Evolutionary conservation across 2,329 filamentous ascomycete species (phyloP).

Genomic region (Stachybotrys elegans): DNA sequence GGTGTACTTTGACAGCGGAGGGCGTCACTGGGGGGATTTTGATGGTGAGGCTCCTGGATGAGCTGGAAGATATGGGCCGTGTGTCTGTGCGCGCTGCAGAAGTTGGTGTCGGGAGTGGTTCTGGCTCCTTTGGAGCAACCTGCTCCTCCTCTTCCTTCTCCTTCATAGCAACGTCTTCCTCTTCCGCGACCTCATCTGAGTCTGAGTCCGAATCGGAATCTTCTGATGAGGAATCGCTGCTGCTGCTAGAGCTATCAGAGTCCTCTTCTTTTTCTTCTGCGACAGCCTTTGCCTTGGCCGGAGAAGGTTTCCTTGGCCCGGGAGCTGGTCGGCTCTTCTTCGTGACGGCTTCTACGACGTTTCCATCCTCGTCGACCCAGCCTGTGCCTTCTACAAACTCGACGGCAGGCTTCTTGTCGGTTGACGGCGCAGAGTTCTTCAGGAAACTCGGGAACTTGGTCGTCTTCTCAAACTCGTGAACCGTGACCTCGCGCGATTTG

Average conservation of each 20-base stretch:
- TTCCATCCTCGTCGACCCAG: conserved; percentile 78
- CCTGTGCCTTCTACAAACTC: conserved; percentile 80
- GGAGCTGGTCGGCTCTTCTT: conserved; percentile 21
- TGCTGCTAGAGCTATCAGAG: conserved; percentile 19
- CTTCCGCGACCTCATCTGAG: conserved; percentile 12
- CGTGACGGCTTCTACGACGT: conserved; percentile 61
- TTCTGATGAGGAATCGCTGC: conserved; percentile 29
- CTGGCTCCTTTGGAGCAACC: conserved; percentile 3
- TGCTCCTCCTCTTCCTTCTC: conserved; percentile 12
- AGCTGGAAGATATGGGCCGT: conserved; percentile 46
- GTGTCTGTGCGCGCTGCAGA: conserved; percentile 24
- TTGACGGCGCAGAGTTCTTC: conserved; percentile 40
- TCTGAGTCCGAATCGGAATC: conserved; percentile 24
- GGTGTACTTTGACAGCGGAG: conserved; percentile 59
- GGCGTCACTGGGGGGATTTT: conserved; percentile 46
- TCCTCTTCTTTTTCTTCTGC: conserved; percentile 15
- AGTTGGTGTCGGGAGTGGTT: conserved; percentile 15
- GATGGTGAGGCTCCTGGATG: conserved; percentile 47
- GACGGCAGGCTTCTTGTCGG: conserved; percentile 30
- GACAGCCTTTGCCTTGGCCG: conserved; percentile 12
- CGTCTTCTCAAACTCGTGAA: conserved; percentile 89
- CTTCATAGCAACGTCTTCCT: conserved; percentile 8
- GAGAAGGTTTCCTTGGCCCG: conserved; percentile 14
- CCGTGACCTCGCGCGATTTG: conserved; percentile 49
- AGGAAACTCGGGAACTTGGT: conserved; percentile 79